phyloP scores from a whole-genome alignment of 2,329 filamentous ascomycete species.

The Neonectria faginata region DNA sequence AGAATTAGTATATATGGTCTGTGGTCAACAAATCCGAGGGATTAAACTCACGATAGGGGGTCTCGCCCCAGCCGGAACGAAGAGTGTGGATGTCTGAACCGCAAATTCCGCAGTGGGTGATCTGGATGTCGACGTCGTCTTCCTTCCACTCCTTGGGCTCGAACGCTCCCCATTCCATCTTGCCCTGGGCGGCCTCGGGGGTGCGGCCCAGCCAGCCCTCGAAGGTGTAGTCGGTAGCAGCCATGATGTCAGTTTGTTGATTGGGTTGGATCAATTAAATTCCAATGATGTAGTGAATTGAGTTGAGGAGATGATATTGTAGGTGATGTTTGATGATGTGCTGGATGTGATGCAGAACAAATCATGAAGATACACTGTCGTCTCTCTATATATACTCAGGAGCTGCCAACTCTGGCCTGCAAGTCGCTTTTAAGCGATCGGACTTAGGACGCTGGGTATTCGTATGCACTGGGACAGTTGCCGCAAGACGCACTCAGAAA shows the following conservation, averaged over 20 bases:
- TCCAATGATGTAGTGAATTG: neutral
- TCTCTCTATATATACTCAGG: slow-evolving; percentile 13
- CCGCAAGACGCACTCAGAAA: neutral
- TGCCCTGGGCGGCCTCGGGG: slow-evolving; percentile 57
- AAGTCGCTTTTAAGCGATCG: slow-evolving; percentile 1
- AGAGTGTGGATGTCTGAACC: slow-evolving; percentile 71
- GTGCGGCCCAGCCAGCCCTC: slow-evolving; percentile 60
- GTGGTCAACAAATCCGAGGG: neutral
- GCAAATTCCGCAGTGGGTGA: slow-evolving; percentile 76
- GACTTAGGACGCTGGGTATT: slow-evolving; percentile 12
- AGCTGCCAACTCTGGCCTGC: neutral
- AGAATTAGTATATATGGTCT: slow-evolving; percentile 4
- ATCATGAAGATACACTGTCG: neutral
- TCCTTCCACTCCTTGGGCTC: slow-evolving; percentile 75
- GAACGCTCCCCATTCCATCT: slow-evolving; percentile 67
- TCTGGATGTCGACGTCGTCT: slow-evolving; percentile 72
- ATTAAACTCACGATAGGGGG: slow-evolving; percentile 18
- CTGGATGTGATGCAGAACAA: neutral
- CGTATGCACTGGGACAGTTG: neutral
- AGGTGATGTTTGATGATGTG: neutral
- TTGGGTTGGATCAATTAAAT: neutral
- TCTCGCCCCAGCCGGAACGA: slow-evolving; percentile 62
- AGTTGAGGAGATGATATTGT: neutral
- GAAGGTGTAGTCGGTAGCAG: slow-evolving; percentile 20
- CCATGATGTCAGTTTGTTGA: neutral